A percentile compares a stretch with the other conserved stretches of the same genome.
phyloP scores from a whole-genome alignment of 345 rosid species.

The Garcia nutans region DNA sequence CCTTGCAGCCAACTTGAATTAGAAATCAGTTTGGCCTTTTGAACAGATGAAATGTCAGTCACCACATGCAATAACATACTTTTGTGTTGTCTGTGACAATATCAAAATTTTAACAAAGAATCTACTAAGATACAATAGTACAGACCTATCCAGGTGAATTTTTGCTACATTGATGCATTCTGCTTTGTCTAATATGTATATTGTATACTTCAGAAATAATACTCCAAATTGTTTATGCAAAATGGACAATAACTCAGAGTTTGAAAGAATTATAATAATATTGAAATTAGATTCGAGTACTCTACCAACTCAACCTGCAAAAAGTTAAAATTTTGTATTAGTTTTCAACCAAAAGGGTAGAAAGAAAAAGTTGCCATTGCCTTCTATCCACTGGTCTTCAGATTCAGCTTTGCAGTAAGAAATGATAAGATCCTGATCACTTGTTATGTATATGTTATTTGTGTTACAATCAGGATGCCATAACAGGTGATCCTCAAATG shows the following conservation, averaged over 20 bases:
- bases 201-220: not conserved
- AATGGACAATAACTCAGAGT: not conserved
- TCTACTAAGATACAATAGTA: not conserved
- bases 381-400: constrained; percentile 89
- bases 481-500: constrained; percentile 92
- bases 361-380: constrained; percentile 53
- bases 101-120: too few species aligned
- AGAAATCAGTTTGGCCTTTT: too few species aligned
- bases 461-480: constrained; percentile 99
- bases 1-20: too few species aligned
- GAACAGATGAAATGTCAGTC: too few species aligned
- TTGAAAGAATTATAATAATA: not conserved
- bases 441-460: constrained; percentile 90
- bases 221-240: not conserved
- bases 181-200: not conserved
- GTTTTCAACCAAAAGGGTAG: not conserved
- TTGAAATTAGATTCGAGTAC: not conserved
- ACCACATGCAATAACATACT: too few species aligned
- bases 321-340: not conserved
- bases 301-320: not conserved
- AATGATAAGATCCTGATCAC: constrained; percentile 96
- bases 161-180: not conserved
- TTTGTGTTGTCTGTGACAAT: too few species aligned
- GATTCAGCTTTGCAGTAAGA: constrained; percentile 96
- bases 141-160: not conserved